Conservation (phyloP, 2,329 filamentous ascomycete species). For the Claviceps sp. region DNA sequence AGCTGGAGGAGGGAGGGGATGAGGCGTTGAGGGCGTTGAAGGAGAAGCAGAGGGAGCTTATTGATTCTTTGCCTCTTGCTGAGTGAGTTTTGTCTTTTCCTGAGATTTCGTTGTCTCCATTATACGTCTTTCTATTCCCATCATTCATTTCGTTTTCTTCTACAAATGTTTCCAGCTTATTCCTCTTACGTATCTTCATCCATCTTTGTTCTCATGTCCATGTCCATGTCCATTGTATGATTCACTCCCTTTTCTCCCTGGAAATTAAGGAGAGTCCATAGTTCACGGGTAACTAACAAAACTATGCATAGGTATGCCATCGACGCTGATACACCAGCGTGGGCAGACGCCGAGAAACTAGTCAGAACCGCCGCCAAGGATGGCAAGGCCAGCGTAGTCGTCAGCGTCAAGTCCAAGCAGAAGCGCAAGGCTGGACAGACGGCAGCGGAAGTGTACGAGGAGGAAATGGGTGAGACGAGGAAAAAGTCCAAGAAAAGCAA, state of each 20-base stretch:
- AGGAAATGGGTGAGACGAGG: slow-evolving; percentile 43
- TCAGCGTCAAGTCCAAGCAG: slow-evolving; percentile 71
- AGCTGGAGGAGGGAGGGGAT: slow-evolving; percentile 71
- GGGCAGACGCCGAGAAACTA: slow-evolving; percentile 64
- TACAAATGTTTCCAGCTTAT: background rate
- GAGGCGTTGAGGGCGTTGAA: slow-evolving; percentile 58
- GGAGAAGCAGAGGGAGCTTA: slow-evolving; percentile 74
- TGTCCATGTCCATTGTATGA: too few species aligned
- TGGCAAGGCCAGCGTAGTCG: slow-evolving; percentile 46
- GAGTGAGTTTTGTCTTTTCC: slow-evolving; percentile 26
- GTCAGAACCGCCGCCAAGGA: slow-evolving; percentile 44
- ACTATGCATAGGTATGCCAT: slow-evolving; percentile 45
- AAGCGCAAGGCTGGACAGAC: slow-evolving; percentile 60
- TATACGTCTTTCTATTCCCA: background rate
- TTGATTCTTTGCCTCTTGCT: slow-evolving; percentile 80
- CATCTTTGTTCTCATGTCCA: too few species aligned
- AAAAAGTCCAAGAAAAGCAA: slow-evolving; percentile 39
- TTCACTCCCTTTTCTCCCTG: too few species aligned
- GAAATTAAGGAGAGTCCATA: too few species aligned
- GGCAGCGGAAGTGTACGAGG: slow-evolving; percentile 49
- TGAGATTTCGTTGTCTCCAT: background rate
- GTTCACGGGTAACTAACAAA: background rate
- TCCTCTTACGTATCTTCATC: too few species aligned
- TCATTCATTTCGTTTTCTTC: background rate
- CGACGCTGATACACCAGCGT: slow-evolving; percentile 45